These are phyloP conservation scores for Ophiostoma ips DNA, from an alignment of 2,329 filamentous ascomycete species.

Conservation along the genomic window DNA sequence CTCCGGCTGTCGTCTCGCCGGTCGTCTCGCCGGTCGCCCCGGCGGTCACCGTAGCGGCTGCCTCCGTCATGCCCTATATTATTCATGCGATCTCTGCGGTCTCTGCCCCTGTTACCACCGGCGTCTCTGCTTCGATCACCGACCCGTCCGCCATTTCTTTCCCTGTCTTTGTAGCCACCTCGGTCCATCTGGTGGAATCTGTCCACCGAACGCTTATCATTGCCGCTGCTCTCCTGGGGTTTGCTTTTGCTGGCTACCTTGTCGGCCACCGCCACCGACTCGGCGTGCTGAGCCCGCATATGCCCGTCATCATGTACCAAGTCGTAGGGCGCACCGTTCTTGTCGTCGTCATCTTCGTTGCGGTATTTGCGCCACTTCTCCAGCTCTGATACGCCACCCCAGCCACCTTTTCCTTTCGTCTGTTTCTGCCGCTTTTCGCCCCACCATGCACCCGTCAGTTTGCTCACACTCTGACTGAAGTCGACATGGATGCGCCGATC, in stretches of 20 bases:
- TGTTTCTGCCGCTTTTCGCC: conserved; percentile 40
- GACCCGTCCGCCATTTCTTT: conserved; percentile 14
- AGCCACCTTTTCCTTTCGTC: conserved; percentile 48
- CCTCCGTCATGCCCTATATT: not conserved
- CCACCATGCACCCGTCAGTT: conserved; percentile 80
- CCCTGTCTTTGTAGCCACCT: conserved; percentile 17
- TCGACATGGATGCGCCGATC: conserved; percentile 97
- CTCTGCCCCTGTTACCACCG: conserved; percentile 19
- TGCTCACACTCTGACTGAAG: conserved; percentile 88
- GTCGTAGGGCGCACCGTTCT: conserved; percentile 37
- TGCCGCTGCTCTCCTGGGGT: not conserved
- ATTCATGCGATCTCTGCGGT: conserved; percentile 10
- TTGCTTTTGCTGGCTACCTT: not conserved
- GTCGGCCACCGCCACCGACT: not conserved
- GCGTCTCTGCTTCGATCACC: conserved; percentile 14
- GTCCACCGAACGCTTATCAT: too few relatives aligned
- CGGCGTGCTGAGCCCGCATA: conserved; percentile 23
- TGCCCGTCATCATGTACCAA: conserved; percentile 67
- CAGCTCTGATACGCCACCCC: conserved; percentile 75
- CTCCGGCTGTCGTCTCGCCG: too few relatives aligned
- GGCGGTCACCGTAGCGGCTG: not conserved
- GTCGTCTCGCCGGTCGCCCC: too few relatives aligned
- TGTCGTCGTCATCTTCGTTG: conserved; percentile 37
- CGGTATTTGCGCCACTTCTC: conserved; percentile 88
- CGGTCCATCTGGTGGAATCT: too few relatives aligned